These are phyloP conservation scores for Claviceps sorghi DNA, from an alignment of 2,329 filamentous ascomycete genomes.

Conservation along the genomic window DNA sequence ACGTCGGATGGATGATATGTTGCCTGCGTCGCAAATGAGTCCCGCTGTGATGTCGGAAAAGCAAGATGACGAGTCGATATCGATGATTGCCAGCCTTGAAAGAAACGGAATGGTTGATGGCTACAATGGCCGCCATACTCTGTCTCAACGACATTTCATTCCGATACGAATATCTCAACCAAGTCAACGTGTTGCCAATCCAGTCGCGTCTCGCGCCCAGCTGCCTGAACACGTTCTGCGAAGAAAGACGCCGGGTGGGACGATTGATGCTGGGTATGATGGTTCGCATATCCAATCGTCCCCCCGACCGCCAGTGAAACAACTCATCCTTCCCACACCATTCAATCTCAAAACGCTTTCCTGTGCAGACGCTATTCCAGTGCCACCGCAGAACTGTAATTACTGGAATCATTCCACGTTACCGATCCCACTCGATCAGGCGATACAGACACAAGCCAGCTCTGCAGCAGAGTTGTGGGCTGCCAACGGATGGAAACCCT, in stretches of 20 bases:
- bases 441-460: background rate
- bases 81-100: background rate
- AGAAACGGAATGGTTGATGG: background rate
- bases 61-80: constrained; percentile 21
- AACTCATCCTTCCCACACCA: constrained; percentile 58
- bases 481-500: background rate
- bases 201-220: constrained; percentile 9
- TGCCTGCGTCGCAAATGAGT: constrained; percentile 38
- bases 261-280: constrained; percentile 81
- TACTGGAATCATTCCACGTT: constrained; percentile 1
- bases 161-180: constrained; percentile 20
- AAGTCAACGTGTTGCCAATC: constrained; percentile 8
- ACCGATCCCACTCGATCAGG: background rate
- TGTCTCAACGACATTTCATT: constrained; percentile 15
- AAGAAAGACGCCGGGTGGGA: constrained; percentile 89
- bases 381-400: constrained; percentile 5
- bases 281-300: constrained; percentile 60
- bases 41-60: constrained; percentile 32
- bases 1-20: constrained; percentile 23
- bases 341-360: constrained; percentile 10
- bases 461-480: background rate
- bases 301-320: constrained; percentile 65
- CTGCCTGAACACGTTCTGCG: constrained; percentile 45
- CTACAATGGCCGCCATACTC: constrained; percentile 9
- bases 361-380: constrained; percentile 2